A percentile compares a stretch with the other conserved stretches of the same genome.
phyloP scores from a whole-genome alignment of 2,329 filamentous ascomycete species.

The Juglanconis sp. region DNA sequence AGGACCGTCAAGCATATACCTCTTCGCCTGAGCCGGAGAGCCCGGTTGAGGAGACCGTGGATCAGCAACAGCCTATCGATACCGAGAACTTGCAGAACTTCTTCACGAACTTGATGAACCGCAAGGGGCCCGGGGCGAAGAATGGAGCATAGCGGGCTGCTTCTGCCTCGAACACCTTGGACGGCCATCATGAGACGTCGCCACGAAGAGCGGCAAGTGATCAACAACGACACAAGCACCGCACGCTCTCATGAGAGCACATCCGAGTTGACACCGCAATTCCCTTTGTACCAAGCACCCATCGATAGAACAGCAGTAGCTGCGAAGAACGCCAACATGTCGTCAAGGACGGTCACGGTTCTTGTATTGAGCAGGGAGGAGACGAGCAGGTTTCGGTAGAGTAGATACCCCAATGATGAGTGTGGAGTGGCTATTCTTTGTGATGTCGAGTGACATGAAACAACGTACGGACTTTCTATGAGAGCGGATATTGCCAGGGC shows the following conservation, averaged over 20 bases:
- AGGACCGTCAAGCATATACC: slow-evolving; percentile 57
- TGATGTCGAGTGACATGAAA: too few relatives aligned
- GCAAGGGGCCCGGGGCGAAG: slow-evolving; percentile 34
- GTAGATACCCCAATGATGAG: slow-evolving; percentile 39
- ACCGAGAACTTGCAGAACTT: slow-evolving; percentile 58
- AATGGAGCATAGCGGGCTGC: slow-evolving; percentile 13
- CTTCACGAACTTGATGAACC: slow-evolving; percentile 59
- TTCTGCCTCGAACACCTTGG: neutral
- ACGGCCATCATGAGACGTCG: neutral
- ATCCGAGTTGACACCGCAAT: neutral
- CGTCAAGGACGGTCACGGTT: neutral
- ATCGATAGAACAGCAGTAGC: neutral
- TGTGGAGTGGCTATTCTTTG: neutral
- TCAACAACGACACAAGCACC: neutral
- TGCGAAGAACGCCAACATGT: neutral
- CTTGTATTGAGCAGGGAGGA: neutral
- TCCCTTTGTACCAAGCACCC: neutral
- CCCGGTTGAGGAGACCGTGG: slow-evolving; percentile 31
- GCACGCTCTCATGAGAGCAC: neutral
- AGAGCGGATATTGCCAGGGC: too few relatives aligned
- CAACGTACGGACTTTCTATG: too few relatives aligned
- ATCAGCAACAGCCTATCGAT: slow-evolving; percentile 40
- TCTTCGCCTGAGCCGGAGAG: slow-evolving; percentile 42
- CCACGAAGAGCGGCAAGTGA: neutral
- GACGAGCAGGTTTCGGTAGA: slow-evolving; percentile 29